Base-by-base conservation (phyloP, 1,139 yeast genomes). In the Suhomyces maxii region DNA sequence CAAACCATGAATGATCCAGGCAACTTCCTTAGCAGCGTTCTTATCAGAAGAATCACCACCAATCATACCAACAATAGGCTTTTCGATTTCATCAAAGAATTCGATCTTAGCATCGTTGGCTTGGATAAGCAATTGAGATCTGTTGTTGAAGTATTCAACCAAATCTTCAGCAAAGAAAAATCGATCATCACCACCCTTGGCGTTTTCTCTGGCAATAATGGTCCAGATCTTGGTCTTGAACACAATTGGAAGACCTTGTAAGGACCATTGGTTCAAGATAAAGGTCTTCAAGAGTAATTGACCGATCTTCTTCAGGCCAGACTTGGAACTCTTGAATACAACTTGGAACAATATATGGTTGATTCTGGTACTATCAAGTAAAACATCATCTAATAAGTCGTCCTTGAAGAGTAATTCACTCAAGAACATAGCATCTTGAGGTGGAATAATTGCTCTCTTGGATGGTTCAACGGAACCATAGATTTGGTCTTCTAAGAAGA, bases 341-440 rank as follows among this genome's bases (percentile, higher is more conserved):
- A 52, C 53, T 12, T 65, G 62, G 44, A 70, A 64, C 28, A 70
- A 48, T 8, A 69, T 50, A 12, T 50, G 51, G 36, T 53, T 53
- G 30, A 71, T 43, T 44, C 73, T 62, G 6, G 61, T 45, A 12
- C 57, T 55, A 49, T 73, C 77, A 35, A 71, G 50, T 3, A 65
- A 43, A 7, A 64, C 54, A 45, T 73, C 77, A 26, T 64, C 61
- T 25, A 66, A 46, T 8, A 49, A 46, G 13, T 59, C 54, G 13
- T 61, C 63, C 23, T 52, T 45, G 40, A 71, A 57, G 39, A 87
- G 64, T n/a, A 71, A 62, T 2, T 68, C 64, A 26, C 82, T 53
- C 60, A 90, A 67, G 9, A 58, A 55, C 35, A 71, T 66, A 6
- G 83, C 82, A 60, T 89, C 95, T 44, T 80, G 79, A 41, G 90